Evolutionary conservation across 306 rosid genomes (phyloP), one percentile per base, ranked within the genome.

Genomic region (Cercis canadensis): DNA sequence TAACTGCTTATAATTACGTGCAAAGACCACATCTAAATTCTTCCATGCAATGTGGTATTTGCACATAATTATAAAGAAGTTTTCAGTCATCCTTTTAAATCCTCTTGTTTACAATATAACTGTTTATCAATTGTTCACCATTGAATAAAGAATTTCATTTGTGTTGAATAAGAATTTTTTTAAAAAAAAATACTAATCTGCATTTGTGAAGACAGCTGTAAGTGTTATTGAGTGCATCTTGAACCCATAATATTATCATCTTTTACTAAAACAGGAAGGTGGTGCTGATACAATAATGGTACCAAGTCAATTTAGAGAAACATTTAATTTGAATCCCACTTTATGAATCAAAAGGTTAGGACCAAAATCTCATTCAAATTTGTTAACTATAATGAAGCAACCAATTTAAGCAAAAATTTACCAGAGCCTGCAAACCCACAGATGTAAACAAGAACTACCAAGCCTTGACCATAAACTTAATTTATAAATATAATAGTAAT

Each of bases 391-490:
- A 62, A 46, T 54, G 66, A 76, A 62, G 59, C 49, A 34, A 57
- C 32, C 33, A 58, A 50, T 50, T 64, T 64, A 77, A 69, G 44
- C 31, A 55, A 66, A 39, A 67, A 58, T 8, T 34, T 46, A 44
- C 7, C 4, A 6, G 15, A 43, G 31, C 58, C 58, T 56, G 37
- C 52, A 59, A 57, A 55, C 52, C 16, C 59, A 24, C 12, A 24
- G 8, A 56, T 47, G 34, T 50, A 34, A 53, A 72, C 43, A 47
- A 64, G 4, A 70, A 57, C 34, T 72, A 56, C 64, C 24, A 3
- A 40, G 43, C 47, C 44, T 73, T 66, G 62, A 40, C 56, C 33
- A 51, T 31, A 54, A 60, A 31, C 15, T 61, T 68, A 69, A 62
- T 44, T 59, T 11, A 62, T 69, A 34, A 57, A 47, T 57, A 47